Base-by-base conservation (phyloP, 495 filamentous ascomycete genomes). In the Aspergillus cristatus region DNA sequence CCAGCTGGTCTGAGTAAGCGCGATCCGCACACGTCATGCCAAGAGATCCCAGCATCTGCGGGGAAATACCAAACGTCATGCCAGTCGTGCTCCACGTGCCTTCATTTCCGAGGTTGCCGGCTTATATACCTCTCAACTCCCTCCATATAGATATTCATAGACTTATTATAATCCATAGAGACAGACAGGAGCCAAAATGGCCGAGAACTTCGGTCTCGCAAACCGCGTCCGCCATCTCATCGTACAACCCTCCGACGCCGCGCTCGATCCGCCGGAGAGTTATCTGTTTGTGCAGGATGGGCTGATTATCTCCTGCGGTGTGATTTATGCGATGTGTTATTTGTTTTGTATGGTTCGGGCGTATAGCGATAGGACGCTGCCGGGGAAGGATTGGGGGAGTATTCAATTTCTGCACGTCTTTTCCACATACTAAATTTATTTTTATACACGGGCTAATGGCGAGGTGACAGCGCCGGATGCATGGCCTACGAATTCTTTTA, bases 211-310 rank as follows among this genome's bases (percentile, higher is more conserved):
- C 34, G 26, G 37, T 20, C 22, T 46, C 18, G 43, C 43, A 2
- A 38, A 36, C 17, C 24, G 25, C 14, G 34, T 38, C 11, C 26
- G 14, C 4, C 42, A 45, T 36, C 43, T 51, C 18, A 35, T 51
- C 10, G 32, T 46, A 6, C 47, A 51, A 35, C 43, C 47, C 14
- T 28, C 43, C 14, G 47, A 50, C 31, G 10, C 28, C 7, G 12
- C 14, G 0, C 32, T 40, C 15, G 18, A 35, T 24, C 47, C 47
- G 6, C 47, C 47, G 4, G 47, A 51, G 31, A 46, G 47, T 18
- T 47, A 46, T 37, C 40, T 51, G 7, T 51, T 32, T 31, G 34
- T 51, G 10, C 47, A 51, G 16, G 47, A 51, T 38, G 47, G 47
- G 0, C 33, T 51, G 3, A 51, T 51, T 13, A 46, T 51, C n/a